Evolutionary conservation across 257 asterid genomes (phyloP).

Genomic region (Linderniella brevidens): DNA sequence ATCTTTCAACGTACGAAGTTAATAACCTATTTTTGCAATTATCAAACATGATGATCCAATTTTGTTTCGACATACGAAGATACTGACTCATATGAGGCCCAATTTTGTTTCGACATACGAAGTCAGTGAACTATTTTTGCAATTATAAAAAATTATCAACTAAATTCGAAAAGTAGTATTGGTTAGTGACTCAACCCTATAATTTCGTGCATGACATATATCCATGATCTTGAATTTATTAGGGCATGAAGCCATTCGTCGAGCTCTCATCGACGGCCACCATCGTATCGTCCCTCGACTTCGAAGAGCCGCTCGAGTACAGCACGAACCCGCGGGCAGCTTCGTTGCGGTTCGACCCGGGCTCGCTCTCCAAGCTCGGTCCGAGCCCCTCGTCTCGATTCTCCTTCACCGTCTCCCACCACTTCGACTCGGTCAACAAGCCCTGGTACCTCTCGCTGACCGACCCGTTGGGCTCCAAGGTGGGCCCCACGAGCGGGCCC

Average conservation of each 20-base stretch:
- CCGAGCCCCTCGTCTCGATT: slow-evolving; percentile 75
- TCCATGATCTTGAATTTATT: not conserved
- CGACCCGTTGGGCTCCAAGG: slow-evolving; percentile 20
- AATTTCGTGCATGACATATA: too few species aligned
- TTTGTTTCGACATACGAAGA: too few species aligned
- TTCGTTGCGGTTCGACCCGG: slow-evolving; percentile 35
- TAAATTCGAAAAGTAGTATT: not conserved
- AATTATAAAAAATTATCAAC: too few species aligned
- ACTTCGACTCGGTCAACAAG: slow-evolving; percentile 69
- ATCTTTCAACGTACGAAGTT: too few species aligned
- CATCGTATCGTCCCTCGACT: slow-evolving; percentile 51
- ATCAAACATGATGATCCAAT: too few species aligned
- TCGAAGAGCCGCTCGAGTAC: slow-evolving; percentile 6
- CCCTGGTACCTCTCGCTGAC: slow-evolving; percentile 77
- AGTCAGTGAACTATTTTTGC: too few species aligned
- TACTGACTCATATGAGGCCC: too few species aligned
- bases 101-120: too few species aligned
- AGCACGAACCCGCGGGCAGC: slow-evolving; percentile 24
- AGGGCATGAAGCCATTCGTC: slow-evolving; percentile 82
- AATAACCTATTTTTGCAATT: too few species aligned
- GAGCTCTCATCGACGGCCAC: slow-evolving; percentile 40
- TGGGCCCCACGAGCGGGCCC: slow-evolving; percentile 21
- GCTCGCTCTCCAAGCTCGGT: slow-evolving; percentile 36
- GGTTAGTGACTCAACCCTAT: too few species aligned
- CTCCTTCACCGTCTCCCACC: slow-evolving; percentile 79